Evolutionary conservation across 768 basidiomycete species (phyloP), one percentile per base, ranked within the genome.

Genomic region (Vararia minispora): DNA sequence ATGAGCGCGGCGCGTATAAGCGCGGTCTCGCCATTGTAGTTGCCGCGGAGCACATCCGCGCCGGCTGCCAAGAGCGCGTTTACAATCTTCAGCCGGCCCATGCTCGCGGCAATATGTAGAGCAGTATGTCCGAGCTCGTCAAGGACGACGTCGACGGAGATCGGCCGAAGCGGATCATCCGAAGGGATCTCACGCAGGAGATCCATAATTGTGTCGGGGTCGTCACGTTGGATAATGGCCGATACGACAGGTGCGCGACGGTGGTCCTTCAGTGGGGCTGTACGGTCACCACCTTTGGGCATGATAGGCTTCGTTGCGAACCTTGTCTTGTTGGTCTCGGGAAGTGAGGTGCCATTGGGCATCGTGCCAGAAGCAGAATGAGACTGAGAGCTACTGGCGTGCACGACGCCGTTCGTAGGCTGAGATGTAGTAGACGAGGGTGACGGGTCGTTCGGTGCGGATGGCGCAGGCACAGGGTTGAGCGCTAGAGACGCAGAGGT

Each of bases 81-180:
- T 13, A 87, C 72, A 24, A 72, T 75, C 18, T 69, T 64, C 34
- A 74, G 68, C 16, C 86, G 72, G 0, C 79, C 86, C 35, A 97
- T 67, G 30, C 90, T 86, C 5, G 90, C 79, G 1, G 95, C 92
- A 44, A 97, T 72, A 56, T 99, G 95, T 11, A 99, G 67, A 8
- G 92, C 83, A 0, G 91, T 89, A 57, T 99, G 95, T 0, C 89
- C 88, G 51, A 90, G 83, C 46, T 95, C 88, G 51, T 99, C 95
- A 28, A 99, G 71, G 28, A 94, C 68, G n/a, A 72, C 68, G 53
- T 98, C 85, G 33, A 88, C 62, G 42, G 91, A 87, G 26, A 52
- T 39, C 5, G 57, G 52, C 13, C 52, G 40, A 17, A 56, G 52
- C 12, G 59, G 52, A 36, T 54, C 55, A 37, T 68, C 55, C 1